Evolutionary conservation across 257 asterid species (phyloP).

Genomic region (Solanum boliviense): DNA sequence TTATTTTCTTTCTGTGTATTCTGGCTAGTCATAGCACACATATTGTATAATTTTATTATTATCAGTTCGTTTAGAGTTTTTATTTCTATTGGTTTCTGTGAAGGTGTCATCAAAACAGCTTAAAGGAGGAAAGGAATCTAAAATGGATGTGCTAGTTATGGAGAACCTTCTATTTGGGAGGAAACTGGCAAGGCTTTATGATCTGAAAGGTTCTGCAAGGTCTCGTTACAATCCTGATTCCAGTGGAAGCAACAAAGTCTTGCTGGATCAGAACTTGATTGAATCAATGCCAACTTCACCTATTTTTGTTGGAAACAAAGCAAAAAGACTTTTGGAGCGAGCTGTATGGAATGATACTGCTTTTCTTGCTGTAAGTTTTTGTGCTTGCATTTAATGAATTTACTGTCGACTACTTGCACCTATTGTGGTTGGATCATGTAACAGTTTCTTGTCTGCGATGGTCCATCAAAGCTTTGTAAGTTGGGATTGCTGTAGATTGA

Average conservation of each 20-base stretch:
- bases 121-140: slow-evolving; percentile 86
- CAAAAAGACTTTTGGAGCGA: slow-evolving; percentile 73
- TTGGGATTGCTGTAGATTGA: background rate
- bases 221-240: slow-evolving; percentile 84
- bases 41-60: background rate
- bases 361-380: slow-evolving; percentile 79
- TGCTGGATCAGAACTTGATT: slow-evolving; percentile 88
- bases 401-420: background rate
- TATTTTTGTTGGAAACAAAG: slow-evolving; percentile 85
- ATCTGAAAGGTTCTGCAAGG: slow-evolving; percentile 93
- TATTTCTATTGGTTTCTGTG: slow-evolving; percentile 10
- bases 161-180: slow-evolving; percentile 92
- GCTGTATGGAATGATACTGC: slow-evolving; percentile 98
- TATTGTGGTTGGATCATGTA: background rate
- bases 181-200: slow-evolving; percentile 73
- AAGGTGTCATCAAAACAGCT: slow-evolving; percentile 72
- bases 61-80: background rate
- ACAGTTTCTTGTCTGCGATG: background rate
- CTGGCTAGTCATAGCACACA: background rate
- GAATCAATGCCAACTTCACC: slow-evolving; percentile 99
- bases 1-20: background rate
- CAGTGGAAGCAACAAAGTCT: slow-evolving; percentile 80
- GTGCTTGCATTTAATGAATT: background rate
- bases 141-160: slow-evolving; percentile 92
- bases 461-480: background rate